Percentiles rank a stretch among this genome's conserved stretches.
phyloP scores from a whole-genome alignment of 495 filamentous ascomycete species.

The Xylaria telfairii region DNA sequence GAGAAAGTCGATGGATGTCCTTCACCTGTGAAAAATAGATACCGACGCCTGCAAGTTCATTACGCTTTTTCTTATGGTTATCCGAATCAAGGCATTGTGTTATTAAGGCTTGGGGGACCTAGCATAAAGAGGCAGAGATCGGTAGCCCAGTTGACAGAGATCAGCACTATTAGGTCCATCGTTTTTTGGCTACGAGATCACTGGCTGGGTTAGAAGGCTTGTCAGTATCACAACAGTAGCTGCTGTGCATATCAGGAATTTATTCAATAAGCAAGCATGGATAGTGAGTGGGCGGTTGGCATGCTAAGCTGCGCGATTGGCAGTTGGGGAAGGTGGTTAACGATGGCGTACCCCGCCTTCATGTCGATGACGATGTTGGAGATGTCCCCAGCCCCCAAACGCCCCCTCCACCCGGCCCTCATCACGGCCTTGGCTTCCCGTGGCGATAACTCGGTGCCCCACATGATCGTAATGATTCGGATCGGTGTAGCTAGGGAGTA shows the following conservation, averaged over 20 bases:
- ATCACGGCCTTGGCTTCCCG: background rate
- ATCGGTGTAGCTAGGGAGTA: background rate
- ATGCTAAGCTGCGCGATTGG: slow-evolving; percentile 6
- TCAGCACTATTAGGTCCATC: slow-evolving; percentile 1
- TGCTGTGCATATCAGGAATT: background rate
- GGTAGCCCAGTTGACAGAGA: background rate
- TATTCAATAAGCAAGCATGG: slow-evolving; percentile 6
- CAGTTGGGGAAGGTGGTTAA: slow-evolving; percentile 24
- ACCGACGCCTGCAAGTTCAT: background rate
- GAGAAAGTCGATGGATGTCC: background rate
- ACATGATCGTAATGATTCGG: background rate
- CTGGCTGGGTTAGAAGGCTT: slow-evolving; percentile 3
- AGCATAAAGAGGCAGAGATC: slow-evolving; percentile 2
- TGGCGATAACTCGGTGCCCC: background rate
- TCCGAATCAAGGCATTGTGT: background rate
- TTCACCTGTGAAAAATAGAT: background rate
- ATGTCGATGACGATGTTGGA: slow-evolving; percentile 20
- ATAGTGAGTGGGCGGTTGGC: background rate
- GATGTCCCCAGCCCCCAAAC: slow-evolving; percentile 18
- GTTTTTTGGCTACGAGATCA: background rate
- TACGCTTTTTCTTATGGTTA: background rate
- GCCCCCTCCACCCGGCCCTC: background rate
- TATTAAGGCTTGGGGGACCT: background rate
- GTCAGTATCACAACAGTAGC: slow-evolving; percentile 8
- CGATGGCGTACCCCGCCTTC: slow-evolving; percentile 20